phyloP scores from a whole-genome alignment of 768 basidiomycete genomes.

The Tricholoma saponaceum region DNA sequence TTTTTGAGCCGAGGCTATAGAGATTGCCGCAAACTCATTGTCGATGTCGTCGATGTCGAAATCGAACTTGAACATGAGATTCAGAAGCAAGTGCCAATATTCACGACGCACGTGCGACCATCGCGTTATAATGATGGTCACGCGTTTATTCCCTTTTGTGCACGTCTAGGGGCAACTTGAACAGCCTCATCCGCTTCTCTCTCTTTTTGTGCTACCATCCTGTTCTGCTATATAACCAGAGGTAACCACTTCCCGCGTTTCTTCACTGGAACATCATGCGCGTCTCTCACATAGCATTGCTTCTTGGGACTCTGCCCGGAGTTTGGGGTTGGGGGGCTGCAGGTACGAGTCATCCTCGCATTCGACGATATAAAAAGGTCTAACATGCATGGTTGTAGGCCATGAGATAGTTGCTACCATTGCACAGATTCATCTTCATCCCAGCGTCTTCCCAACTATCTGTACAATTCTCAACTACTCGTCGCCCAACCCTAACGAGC shows the following conservation, averaged over 20 bases:
- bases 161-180: too few relatives aligned
- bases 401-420: slow-evolving; percentile 94
- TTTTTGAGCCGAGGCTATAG: neutral
- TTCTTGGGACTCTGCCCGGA: slow-evolving; percentile 7
- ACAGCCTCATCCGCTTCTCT: too few relatives aligned
- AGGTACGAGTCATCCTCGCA: slow-evolving; percentile 21
- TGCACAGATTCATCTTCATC: slow-evolving; percentile 88
- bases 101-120: neutral
- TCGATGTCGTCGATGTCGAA: slow-evolving; percentile 53
- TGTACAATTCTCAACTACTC: slow-evolving; percentile 65
- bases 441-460: slow-evolving; percentile 58
- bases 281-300: slow-evolving; percentile 1
- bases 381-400: slow-evolving; percentile 35
- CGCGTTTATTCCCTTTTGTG: neutral
- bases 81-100: too few relatives aligned
- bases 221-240: slow-evolving; percentile 2
- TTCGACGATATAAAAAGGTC: neutral
- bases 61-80: slow-evolving; percentile 63
- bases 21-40: slow-evolving; percentile 16
- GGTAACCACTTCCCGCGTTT: neutral
- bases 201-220: neutral
- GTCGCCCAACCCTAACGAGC: slow-evolving; percentile 27
- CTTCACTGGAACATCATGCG: slow-evolving; percentile 7
- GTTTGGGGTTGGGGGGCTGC: slow-evolving; percentile 40
- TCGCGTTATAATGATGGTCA: neutral